Base-by-base conservation (phyloP, 495 filamentous ascomycete species). In the Lophium mytilinum region DNA sequence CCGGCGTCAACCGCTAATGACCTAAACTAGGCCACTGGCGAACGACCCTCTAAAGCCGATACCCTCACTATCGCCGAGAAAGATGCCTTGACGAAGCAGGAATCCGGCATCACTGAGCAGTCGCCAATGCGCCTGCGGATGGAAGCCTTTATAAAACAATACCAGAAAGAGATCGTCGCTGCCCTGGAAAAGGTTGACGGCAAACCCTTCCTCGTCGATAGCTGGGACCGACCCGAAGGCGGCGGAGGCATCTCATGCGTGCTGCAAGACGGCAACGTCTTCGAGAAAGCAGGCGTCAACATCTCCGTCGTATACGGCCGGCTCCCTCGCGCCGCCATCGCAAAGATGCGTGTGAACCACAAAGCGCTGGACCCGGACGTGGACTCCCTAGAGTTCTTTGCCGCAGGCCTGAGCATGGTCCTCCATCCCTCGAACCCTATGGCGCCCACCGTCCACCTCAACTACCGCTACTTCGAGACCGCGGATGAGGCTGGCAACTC, bases 391-490 rank as follows among this genome's bases (percentile, higher is more conserved):
- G 86, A 85, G 54, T 99, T 97, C 81, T 99, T 96, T 69, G 93
- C 90, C 17, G 87, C 93, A 0, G 93, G 93, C 3, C 73, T 99
- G 42, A 95, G 90, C 60, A 77, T 97, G 66, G 90, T 99, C 50
- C 74, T 96, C 19, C 93, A 97, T 70, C 93, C 93, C 7, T 73
- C 80, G 36, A 99, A 99, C 72, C 93, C 93, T 24, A 95, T 94
- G 85, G 92, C 91, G 17, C 93, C 93, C 0, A 99, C 93, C 0
- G 91, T 99, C 18, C 93, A 99, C 71, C 78, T 99, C 57, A 99
- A 99, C 76, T 99, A 99, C 77, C 81, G 93, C 3, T 99, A 99
- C 75, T 99, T 99, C 68, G 93, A 99, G 76, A 99, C 93, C 7
- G 83, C 84, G 66, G 87, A 87, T 56, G 72, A 78, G 8, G 81